Evolutionary conservation across 768 basidiomycete genomes (phyloP).

Genomic region (Kwoniella sp.): DNA sequence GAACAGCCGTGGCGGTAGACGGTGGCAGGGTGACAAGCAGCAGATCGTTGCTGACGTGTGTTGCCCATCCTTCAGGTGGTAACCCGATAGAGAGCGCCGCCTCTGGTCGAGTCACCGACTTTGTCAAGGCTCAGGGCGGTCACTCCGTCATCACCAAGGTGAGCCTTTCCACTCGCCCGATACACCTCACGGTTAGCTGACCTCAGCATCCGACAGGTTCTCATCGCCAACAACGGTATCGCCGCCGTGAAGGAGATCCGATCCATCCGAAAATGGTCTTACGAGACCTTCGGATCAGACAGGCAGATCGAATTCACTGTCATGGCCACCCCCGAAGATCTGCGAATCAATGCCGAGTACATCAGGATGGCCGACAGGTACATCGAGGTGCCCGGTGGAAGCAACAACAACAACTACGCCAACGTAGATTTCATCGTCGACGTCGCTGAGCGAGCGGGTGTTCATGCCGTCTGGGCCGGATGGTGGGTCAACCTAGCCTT

Average conservation of each 20-base stretch:
- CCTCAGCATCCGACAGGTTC: constrained; percentile 64
- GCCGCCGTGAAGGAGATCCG: constrained; percentile 99
- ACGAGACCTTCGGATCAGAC: constrained; percentile 96
- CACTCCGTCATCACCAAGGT: constrained; percentile 99
- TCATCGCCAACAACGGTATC: constrained; percentile 99
- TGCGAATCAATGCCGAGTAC: constrained; percentile 94
- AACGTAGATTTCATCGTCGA: constrained; percentile 99
- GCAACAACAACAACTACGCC: constrained; percentile 99
- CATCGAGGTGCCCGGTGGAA: constrained; percentile 95
- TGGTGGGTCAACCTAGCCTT: constrained; percentile 56
- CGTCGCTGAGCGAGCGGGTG: constrained; percentile 91
- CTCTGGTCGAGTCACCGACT: constrained; percentile 75
- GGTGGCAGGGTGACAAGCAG: neutral
- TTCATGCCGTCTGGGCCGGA: constrained; percentile 99
- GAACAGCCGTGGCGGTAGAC: neutral
- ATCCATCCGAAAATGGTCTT: constrained; percentile 98
- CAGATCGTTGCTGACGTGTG: neutral
- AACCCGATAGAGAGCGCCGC: constrained; percentile 83
- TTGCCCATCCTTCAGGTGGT: constrained; percentile 62
- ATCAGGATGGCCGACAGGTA: constrained; percentile 99
- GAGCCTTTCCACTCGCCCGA: constrained; percentile 26
- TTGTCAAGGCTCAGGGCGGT: constrained; percentile 83
- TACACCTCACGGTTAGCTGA: neutral
- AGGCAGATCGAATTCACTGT: constrained; percentile 97
- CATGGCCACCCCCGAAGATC: constrained; percentile 98